Evolutionary conservation across 2,329 filamentous ascomycete species (phyloP).

Genomic region (Fusarium buxicola): DNA sequence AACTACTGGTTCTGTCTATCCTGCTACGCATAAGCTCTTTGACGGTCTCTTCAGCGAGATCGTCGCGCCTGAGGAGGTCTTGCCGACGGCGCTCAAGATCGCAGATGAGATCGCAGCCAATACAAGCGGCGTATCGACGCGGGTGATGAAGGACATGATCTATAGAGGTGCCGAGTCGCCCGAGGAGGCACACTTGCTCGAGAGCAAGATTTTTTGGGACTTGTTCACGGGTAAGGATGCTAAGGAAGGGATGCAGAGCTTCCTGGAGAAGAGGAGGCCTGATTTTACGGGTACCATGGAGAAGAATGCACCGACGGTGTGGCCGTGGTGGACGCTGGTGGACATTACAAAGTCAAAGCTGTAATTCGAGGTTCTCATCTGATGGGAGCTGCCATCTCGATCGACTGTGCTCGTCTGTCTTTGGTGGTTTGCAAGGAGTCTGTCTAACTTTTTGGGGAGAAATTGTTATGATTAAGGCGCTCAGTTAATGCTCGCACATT

Average conservation of each 20-base stretch:
- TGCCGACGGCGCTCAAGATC: slow-evolving; percentile 73
- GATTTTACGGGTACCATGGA: slow-evolving; percentile 71
- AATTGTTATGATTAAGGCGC: too few species aligned
- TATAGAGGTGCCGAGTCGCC: slow-evolving; percentile 68
- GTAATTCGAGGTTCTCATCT: slow-evolving; percentile 13
- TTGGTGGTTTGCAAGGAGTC: neutral
- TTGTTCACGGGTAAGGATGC: slow-evolving; percentile 69
- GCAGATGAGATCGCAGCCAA: slow-evolving; percentile 75
- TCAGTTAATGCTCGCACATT: too few species aligned
- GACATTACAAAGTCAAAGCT: slow-evolving; percentile 49
- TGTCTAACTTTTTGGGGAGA: neutral
- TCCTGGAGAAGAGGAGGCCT: slow-evolving; percentile 74
- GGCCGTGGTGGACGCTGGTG: slow-evolving; percentile 75
- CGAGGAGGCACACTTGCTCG: slow-evolving; percentile 77
- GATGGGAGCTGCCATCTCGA: neutral
- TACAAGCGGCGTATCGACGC: slow-evolving; percentile 71
- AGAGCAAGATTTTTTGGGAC: slow-evolving; percentile 72
- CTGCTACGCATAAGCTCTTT: slow-evolving; percentile 61
- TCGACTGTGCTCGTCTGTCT: neutral
- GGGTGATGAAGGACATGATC: slow-evolving; percentile 79
- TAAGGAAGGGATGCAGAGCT: slow-evolving; percentile 75
- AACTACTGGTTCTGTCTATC: slow-evolving; percentile 74
- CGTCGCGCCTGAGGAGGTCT: slow-evolving; percentile 68
- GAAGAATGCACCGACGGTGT: slow-evolving; percentile 67
- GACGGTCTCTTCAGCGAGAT: slow-evolving; percentile 75